Conservation (phyloP, 2,329 filamentous ascomycete genomes). For the Colletotrichum shisoi region DNA sequence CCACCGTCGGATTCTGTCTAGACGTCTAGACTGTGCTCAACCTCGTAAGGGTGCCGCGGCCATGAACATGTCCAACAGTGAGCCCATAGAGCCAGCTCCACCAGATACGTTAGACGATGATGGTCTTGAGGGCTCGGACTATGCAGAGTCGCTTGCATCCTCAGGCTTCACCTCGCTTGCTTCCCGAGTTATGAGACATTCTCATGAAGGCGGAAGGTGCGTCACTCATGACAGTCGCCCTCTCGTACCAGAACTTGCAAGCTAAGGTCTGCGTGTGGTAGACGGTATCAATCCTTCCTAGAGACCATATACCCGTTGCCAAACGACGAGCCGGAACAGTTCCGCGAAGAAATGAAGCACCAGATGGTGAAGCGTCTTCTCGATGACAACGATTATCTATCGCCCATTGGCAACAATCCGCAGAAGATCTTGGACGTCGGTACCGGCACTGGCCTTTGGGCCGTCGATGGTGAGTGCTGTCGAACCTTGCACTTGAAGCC, state of each 20-base stretch:
- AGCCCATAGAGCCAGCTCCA: conserved; percentile 37
- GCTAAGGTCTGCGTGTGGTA: conserved; percentile 40
- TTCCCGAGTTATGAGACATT: conserved; percentile 38
- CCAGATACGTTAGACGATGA: conserved; percentile 24
- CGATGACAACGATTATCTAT: conserved; percentile 52
- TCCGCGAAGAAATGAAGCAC: conserved; percentile 60
- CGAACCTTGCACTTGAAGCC: not conserved
- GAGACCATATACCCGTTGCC: conserved; percentile 59
- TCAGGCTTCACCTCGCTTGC: conserved; percentile 54
- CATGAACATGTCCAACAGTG: conserved; percentile 31
- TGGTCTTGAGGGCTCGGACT: conserved; percentile 50
- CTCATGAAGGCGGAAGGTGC: conserved; percentile 39
- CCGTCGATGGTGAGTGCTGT: conserved; percentile 56
- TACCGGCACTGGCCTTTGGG: conserved; percentile 64
- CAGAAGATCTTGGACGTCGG: conserved; percentile 62
- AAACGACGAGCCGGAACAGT: conserved; percentile 62
- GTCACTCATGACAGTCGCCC: conserved; percentile 3
- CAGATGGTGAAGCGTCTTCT: conserved; percentile 58
- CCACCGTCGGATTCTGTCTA: not conserved
- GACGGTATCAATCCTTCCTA: conserved; percentile 59
- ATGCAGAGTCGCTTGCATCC: conserved; percentile 49
- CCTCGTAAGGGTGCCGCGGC: not conserved
- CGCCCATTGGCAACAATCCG: conserved; percentile 55
- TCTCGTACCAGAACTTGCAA: not conserved
- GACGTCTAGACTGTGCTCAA: not conserved